Evolutionary conservation across 1,284 basidiomycete species (phyloP).

Genomic region (Phylloboletellus chloephorus): DNA sequence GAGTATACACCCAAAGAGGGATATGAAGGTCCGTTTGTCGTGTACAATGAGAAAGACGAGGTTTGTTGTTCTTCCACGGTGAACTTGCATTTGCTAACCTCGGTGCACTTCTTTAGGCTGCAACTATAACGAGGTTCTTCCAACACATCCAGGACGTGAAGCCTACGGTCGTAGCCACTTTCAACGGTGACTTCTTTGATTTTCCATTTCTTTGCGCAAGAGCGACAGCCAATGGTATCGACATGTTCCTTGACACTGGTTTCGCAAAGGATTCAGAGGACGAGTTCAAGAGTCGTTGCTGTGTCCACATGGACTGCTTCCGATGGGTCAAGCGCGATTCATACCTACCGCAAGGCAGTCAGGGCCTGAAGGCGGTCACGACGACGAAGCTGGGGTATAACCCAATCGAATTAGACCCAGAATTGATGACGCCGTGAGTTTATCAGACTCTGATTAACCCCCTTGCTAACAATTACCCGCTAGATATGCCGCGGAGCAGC

Average conservation of each 20-base stretch:
- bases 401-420: conserved; percentile 96
- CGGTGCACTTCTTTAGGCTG: conserved; percentile 43
- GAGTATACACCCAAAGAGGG: conserved; percentile 99
- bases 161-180: conserved; percentile 96
- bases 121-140: conserved; percentile 85
- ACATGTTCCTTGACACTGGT: conserved; percentile 95
- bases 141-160: conserved; percentile 89
- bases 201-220: conserved; percentile 96
- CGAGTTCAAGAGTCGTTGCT: conserved; percentile 93
- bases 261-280: conserved; percentile 90
- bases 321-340: conserved; percentile 99
- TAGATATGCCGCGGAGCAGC: conserved; percentile 95
- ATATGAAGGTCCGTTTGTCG: conserved; percentile 94
- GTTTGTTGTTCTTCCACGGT: conserved; percentile 33
- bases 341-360: conserved; percentile 98
- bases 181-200: conserved; percentile 99
- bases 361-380: conserved; percentile 97
- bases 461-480: conserved; percentile 1
- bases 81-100: not conserved
- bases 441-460: not conserved
- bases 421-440: conserved; percentile 96
- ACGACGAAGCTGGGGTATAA: conserved; percentile 96
- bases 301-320: conserved; percentile 99
- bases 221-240: conserved; percentile 85
- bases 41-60: conserved; percentile 96